phyloP scores from a whole-genome alignment of 352 stramenopile species.

The Elongisporangium undulatum region DNA sequence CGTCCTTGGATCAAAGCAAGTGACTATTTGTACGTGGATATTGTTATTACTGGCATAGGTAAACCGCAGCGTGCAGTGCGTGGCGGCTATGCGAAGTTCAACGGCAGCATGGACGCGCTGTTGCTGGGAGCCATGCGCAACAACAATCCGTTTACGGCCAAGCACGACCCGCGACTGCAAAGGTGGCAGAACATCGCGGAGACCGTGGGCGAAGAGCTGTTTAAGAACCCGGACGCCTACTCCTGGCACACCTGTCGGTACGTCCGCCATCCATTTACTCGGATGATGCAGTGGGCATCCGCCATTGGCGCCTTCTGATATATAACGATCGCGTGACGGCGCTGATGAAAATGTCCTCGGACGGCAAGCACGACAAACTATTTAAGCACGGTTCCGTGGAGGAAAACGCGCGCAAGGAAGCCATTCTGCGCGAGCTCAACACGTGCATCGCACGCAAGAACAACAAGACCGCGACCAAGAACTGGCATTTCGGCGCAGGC shows the following conservation, averaged over 20 bases:
- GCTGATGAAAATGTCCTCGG: constrained; percentile 74
- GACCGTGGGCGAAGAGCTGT: constrained; percentile 49
- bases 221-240: constrained; percentile 66
- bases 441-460: constrained; percentile 40
- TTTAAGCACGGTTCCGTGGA: constrained; percentile 75
- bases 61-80: constrained; percentile 29
- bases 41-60: neutral
- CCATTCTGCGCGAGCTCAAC: constrained; percentile 60
- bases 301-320: constrained; percentile 3
- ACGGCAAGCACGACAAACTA: constrained; percentile 80
- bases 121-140: constrained; percentile 64
- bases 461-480: constrained; percentile 30
- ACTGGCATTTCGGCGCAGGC: neutral
- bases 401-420: constrained; percentile 64
- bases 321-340: constrained; percentile 65
- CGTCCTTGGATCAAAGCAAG: neutral
- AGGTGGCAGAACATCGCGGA: constrained; percentile 78
- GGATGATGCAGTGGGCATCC: neutral
- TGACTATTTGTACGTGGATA: neutral
- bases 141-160: constrained; percentile 77
- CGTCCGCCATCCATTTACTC: constrained; percentile 2
- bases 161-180: constrained; percentile 77
- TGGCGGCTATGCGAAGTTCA: constrained; percentile 80
- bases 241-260: constrained; percentile 84
- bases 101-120: constrained; percentile 67